These are phyloP conservation scores for Xylariaceae sp. DNA, from an alignment of 2,329 filamentous ascomycete species.

Conservation along the genomic window DNA sequence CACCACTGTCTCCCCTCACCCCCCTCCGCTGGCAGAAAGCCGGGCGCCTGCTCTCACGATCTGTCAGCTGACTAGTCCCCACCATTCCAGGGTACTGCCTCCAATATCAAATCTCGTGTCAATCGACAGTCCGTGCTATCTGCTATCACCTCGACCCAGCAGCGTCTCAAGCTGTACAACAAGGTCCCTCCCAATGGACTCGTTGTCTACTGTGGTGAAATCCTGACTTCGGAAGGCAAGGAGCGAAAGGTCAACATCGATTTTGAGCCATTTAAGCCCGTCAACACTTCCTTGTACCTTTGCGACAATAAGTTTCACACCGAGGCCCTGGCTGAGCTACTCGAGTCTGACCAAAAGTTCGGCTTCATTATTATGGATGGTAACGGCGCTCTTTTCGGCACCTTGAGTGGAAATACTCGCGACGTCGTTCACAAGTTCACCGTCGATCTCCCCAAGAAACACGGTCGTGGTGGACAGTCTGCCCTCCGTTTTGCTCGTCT, in stretches of 20 bases:
- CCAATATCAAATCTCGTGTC: constrained; percentile 99
- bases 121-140: constrained; percentile 97
- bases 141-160: constrained; percentile 97
- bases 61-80: constrained; percentile 26
- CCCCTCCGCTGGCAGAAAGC: neutral
- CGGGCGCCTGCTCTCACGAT: neutral
- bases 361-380: constrained; percentile 99
- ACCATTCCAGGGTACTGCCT: constrained; percentile 73
- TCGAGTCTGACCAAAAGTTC: constrained; percentile 98
- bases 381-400: constrained; percentile 96
- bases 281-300: constrained; percentile 98
- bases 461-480: constrained; percentile 99
- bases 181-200: constrained; percentile 97
- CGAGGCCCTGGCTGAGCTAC: constrained; percentile 89
- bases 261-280: constrained; percentile 99
- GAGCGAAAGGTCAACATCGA: constrained; percentile 99
- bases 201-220: constrained; percentile 99
- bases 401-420: constrained; percentile 92
- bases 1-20: neutral
- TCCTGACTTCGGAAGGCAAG: constrained; percentile 96
- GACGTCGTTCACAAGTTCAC: constrained; percentile 97
- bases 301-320: constrained; percentile 99
- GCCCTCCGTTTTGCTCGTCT: constrained; percentile 99
- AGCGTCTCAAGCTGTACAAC: constrained; percentile 97
- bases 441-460: constrained; percentile 98